Base-by-base conservation (phyloP, 768 basidiomycete species). In the Cystofilobasidium macerans region DNA sequence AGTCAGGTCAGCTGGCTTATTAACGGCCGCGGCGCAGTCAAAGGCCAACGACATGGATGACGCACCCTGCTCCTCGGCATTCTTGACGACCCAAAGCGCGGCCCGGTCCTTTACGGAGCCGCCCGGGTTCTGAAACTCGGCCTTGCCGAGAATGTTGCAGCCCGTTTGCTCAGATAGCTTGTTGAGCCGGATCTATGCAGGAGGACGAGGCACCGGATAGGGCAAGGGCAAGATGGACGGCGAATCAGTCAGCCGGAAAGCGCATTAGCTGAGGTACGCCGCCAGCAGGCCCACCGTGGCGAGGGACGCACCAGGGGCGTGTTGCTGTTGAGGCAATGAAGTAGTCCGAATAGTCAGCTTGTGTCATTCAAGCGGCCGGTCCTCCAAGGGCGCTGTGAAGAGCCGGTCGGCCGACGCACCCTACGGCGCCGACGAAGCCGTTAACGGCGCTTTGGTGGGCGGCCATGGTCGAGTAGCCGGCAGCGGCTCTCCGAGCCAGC, bases 101-200 rank as follows among this genome's bases (percentile, higher is more conserved):
- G 95, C 95, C 56, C 95, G 85, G 74, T 99, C 95, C 78, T 99
- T 99, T 71, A 99, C 89, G 69, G 89, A 92, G 45, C 94, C 94
- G 7, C 95, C 95, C 0, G 95, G 95, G 73, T 97, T 97, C 78
- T 95, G 92, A 74, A 95, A 93, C 77, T 99, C 95, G 24, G 95
- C 90, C 75, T 99, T 97, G n/a, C 88, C 93, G 57, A 85, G 85
- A 68, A 97, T 90, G 61, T 83, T 82, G 62, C 83, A 84, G 20
- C 91, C 92, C 0, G 85, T 89, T 73, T 82, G 83, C 70, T 90
- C 84, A 13, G 90, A 95, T 11, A 95, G 80, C 42, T 47, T 36
- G 43, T 42, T 69, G 62, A 53, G 58, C 20, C 33, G 68, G 59
- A 40, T 63, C 67, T 47, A 22, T 30, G n/a, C 28, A 12, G 1